These are phyloP conservation scores for Hygrocybe coccinea DNA, from an alignment of 768 basidiomycete genomes.

Conservation along the genomic window DNA sequence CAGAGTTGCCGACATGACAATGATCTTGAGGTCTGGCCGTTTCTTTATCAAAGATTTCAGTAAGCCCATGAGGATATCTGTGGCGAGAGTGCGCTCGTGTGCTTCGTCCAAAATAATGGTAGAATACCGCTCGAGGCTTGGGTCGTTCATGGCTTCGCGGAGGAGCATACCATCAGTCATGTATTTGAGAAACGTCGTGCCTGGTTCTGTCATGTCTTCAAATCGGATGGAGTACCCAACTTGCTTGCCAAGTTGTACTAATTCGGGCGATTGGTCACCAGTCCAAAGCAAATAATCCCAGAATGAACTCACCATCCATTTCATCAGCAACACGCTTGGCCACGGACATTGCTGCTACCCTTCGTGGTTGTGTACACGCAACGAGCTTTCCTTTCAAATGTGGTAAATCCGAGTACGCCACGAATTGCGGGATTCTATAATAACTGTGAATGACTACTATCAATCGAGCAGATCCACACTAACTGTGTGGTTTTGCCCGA, in stretches of 20 bases:
- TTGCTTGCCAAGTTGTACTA: constrained; percentile 87
- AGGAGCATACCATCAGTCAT: constrained; percentile 99
- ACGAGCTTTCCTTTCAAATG: constrained; percentile 87
- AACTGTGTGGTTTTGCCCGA: constrained; percentile 95
- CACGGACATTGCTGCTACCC: constrained; percentile 97
- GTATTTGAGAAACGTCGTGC: constrained; percentile 94
- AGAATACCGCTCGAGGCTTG: constrained; percentile 80
- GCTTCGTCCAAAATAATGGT: constrained; percentile 99
- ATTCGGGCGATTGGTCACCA: constrained; percentile 6
- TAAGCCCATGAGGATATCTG: constrained; percentile 97
- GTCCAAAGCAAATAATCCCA: not conserved
- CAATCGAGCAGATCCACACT: constrained; percentile 27
- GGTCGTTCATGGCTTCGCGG: constrained; percentile 98
- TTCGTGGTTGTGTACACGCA: constrained; percentile 93
- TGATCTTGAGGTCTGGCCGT: constrained; percentile 88
- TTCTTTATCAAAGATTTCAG: constrained; percentile 79
- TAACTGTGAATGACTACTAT: not conserved
- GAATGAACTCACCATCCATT: constrained; percentile 78
- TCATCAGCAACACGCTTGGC: constrained; percentile 98
- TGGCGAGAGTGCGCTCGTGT: constrained; percentile 95
- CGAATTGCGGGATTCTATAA: constrained; percentile 90
- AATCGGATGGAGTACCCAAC: constrained; percentile 99
- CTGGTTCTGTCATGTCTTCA: constrained; percentile 89
- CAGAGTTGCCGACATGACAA: constrained; percentile 97
- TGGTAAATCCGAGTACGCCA: constrained; percentile 87